A percentile compares a stretch with the other conserved stretches of the same genome.
Conservation (phyloP, 2,329 filamentous ascomycete genomes). For the Boeremia lycopersici region DNA sequence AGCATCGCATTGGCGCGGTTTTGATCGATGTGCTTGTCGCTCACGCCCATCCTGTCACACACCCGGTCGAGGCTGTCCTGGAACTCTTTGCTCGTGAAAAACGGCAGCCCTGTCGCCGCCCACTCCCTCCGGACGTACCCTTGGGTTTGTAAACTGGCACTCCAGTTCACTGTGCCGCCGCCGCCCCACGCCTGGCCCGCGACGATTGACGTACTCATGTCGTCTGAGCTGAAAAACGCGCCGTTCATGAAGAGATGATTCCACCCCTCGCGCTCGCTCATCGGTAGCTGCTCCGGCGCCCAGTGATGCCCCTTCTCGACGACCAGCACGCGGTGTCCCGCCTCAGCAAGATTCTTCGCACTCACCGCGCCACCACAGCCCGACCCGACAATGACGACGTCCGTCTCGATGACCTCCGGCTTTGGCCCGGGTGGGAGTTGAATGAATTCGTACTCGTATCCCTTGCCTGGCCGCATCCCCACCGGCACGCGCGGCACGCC, state of each 20-base stretch:
- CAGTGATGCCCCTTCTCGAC: slow-evolving; percentile 84
- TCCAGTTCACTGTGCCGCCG: slow-evolving; percentile 90
- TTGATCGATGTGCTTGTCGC: slow-evolving; percentile 68
- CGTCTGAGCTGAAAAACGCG: slow-evolving; percentile 62
- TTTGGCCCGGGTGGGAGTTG: slow-evolving; percentile 62
- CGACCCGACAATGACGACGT: slow-evolving; percentile 84
- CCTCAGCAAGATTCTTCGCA: slow-evolving; percentile 80
- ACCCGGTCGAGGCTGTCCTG: slow-evolving; percentile 82
- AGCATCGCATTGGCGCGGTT: slow-evolving; percentile 74
- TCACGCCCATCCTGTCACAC: slow-evolving; percentile 78
- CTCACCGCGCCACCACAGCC: slow-evolving; percentile 84
- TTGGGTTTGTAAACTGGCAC: slow-evolving; percentile 69
- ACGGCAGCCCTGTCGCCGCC: slow-evolving; percentile 70
- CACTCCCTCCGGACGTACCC: slow-evolving; percentile 80
- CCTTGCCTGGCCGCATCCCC: slow-evolving; percentile 59
- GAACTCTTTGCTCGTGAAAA: slow-evolving; percentile 76
- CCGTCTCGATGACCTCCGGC: slow-evolving; percentile 71
- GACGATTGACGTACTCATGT: slow-evolving; percentile 61
- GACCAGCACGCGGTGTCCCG: slow-evolving; percentile 76
- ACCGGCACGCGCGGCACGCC: slow-evolving; percentile 64
- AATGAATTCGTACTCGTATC: slow-evolving; percentile 65
- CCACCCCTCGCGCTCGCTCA: slow-evolving; percentile 67
- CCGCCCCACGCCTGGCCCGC: slow-evolving; percentile 81
- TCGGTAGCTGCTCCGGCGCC: slow-evolving; percentile 72
- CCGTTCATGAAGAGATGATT: slow-evolving; percentile 73